Percentiles rank a stretch among this genome's conserved stretches.
These are phyloP conservation scores for Fraxinus platypoda DNA, from an alignment of 305 asterid genomes.

Conservation along the genomic window DNA sequence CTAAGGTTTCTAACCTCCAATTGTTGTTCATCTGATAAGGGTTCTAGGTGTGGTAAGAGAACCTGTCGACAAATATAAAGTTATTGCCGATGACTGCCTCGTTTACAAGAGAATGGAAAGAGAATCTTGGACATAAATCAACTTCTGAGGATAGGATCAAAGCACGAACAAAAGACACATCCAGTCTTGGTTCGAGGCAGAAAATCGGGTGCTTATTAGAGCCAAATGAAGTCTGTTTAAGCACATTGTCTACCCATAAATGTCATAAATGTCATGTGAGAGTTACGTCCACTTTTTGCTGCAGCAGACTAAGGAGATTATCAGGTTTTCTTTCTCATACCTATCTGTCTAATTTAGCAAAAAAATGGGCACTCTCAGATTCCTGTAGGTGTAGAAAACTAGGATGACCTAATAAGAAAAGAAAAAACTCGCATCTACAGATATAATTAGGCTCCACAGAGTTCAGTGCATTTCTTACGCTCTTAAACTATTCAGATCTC, in stretches of 20 bases:
- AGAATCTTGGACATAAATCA: background rate
- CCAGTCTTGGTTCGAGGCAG: background rate
- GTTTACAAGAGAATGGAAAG: background rate
- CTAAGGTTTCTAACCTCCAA: conserved; percentile 43
- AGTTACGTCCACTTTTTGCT: background rate
- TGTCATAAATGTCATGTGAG: background rate
- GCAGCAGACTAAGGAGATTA: background rate
- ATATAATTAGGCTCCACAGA: background rate
- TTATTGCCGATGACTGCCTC: background rate
- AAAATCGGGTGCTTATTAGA: background rate
- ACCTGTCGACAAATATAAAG: conserved; percentile 41
- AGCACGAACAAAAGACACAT: background rate
- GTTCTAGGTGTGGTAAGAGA: conserved; percentile 54
- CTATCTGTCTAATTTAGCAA: background rate
- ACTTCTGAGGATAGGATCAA: background rate
- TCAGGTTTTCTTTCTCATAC: background rate
- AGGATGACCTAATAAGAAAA: background rate
- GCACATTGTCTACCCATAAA: background rate
- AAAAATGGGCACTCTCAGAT: background rate
- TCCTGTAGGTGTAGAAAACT: background rate
- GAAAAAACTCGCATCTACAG: background rate
- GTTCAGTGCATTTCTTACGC: background rate
- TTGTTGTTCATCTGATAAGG: conserved; percentile 50
- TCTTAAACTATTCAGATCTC: background rate
- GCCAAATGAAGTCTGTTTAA: background rate